Base-by-base conservation (phyloP, 192 early-diverging fungal species). In the Coemansia sp. region DNA sequence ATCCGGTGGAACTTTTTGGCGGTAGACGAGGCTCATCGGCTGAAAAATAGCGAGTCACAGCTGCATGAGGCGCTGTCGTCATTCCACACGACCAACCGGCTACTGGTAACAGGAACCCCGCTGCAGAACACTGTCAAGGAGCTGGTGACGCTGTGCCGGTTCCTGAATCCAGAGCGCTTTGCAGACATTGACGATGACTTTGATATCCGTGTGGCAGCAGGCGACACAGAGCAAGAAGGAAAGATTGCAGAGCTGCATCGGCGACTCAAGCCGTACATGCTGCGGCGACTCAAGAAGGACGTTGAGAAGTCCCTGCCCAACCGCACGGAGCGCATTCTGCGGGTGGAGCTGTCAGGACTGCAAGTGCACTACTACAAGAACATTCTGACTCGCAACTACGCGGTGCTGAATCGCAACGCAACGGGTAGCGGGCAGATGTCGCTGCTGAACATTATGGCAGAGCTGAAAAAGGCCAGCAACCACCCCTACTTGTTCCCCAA, bases 71-170 rank as follows among this genome's bases (percentile, higher is more conserved):
- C 89, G 14, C 79, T 99, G 17, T 83, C 85, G 52, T 84, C 86
- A 15, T 99, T 96, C 73, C 72, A 86, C 58, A 94, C 91, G 5
- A 81, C 82, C 12, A 97, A 96, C 60, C 87, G 97, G 2, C 79
- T 99, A 9, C 79, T 99, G 28, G 93, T 99, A 46, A 99, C 97
- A 0, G 97, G 97, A 16, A 99, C 97, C 17, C 97, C 97, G n/a
- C 82, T 99, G 48, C 94, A 98, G 64, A 99, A 99, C 79, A 91
- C 86, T 16, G 88, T 98, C 31, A 91, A 93, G 76, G 97, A 99
- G 65, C 79, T 99, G 15, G 80, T 92, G 10, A 84, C 93, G 0
- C 71, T 99, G 9, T 85, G 93, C 34, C 85, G 92, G 41, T 99
- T 99, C 78, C 71, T 99, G 60, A 96, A 88, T 83, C 96, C 97